Evolutionary conservation across 169 alveolate genomes (phyloP).

Genomic region (Plasmodium blacklocki): DNA sequence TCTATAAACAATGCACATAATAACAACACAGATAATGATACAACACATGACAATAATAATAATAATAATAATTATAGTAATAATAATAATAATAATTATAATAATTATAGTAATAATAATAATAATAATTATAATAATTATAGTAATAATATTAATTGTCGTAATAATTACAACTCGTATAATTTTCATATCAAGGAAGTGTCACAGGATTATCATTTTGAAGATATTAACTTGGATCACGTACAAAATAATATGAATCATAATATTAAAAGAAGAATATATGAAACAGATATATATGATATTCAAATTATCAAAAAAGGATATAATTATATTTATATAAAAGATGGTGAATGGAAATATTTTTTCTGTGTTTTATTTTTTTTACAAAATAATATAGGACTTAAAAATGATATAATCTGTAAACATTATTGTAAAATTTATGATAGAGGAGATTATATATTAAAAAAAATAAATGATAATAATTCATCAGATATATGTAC

Average conservation of each 20-base stretch:
- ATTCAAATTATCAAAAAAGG: constrained; percentile 43
- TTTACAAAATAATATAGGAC: constrained; percentile 8
- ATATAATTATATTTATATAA: constrained; percentile 5
- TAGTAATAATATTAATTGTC: no score
- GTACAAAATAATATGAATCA: constrained; percentile 15
- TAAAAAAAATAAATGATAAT: neutral
- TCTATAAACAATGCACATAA: neutral
- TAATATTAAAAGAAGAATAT: constrained; percentile 21
- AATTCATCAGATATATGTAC: constrained; percentile 7
- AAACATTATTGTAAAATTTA: constrained; percentile 45
- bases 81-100: no score
- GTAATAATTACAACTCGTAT: no score
- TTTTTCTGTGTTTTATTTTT: constrained; percentile 34
- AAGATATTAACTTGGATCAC: neutral
- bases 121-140: no score
- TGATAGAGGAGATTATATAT: constrained; percentile 16
- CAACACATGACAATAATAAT: no score
- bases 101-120: no score
- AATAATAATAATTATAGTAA: no score
- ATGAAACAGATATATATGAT: constrained; percentile 42
- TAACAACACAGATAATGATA: neutral
- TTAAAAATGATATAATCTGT: constrained; percentile 21
- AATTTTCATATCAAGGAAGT: neutral
- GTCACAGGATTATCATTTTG: neutral
- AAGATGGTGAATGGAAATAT: constrained; percentile 16